Conservation (phyloP, 176 grass and related monocot species). For the Eleusine coracana region DNA sequence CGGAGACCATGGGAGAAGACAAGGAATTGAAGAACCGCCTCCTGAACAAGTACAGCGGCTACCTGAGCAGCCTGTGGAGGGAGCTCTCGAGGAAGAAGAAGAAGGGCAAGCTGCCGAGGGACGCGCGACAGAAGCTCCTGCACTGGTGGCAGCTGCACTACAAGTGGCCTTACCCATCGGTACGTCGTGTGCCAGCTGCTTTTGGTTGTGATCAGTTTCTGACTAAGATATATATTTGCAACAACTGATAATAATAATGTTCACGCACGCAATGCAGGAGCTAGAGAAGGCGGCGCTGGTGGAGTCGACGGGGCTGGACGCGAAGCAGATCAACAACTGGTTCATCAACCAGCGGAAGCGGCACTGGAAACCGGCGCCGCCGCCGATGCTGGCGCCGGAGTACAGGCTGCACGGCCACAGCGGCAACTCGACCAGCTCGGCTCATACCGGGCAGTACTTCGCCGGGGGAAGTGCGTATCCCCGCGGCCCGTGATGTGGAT, state of each 20-base stretch:
- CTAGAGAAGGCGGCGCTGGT: constrained; percentile 69
- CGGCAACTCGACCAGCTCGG: constrained; percentile 44
- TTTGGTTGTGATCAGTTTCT: background rate
- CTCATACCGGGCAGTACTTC: constrained; percentile 47
- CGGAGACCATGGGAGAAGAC: constrained; percentile 48
- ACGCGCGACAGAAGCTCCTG: constrained; percentile 79
- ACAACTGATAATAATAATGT: background rate
- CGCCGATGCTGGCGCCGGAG: constrained; percentile 40
- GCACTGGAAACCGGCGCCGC: constrained; percentile 80
- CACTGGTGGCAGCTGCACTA: constrained; percentile 91
- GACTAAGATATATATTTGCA: background rate
- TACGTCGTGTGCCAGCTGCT: constrained; percentile 8
- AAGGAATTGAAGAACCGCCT: constrained; percentile 78
- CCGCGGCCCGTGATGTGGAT: constrained; percentile 18
- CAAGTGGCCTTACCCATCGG: constrained; percentile 89
- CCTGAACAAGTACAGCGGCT: constrained; percentile 87
- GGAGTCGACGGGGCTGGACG: constrained; percentile 77
- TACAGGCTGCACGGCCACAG: constrained; percentile 22
- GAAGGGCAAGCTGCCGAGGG: constrained; percentile 86
- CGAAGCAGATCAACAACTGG: constrained; percentile 93
- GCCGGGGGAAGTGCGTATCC: constrained; percentile 48
- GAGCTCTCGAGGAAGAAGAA: constrained; percentile 94
- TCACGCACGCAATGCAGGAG: constrained; percentile 40
- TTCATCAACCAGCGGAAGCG: constrained; percentile 96
- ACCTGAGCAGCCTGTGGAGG: constrained; percentile 74